phyloP scores from a whole-genome alignment of 768 basidiomycete genomes.

The Suillus variegatus region DNA sequence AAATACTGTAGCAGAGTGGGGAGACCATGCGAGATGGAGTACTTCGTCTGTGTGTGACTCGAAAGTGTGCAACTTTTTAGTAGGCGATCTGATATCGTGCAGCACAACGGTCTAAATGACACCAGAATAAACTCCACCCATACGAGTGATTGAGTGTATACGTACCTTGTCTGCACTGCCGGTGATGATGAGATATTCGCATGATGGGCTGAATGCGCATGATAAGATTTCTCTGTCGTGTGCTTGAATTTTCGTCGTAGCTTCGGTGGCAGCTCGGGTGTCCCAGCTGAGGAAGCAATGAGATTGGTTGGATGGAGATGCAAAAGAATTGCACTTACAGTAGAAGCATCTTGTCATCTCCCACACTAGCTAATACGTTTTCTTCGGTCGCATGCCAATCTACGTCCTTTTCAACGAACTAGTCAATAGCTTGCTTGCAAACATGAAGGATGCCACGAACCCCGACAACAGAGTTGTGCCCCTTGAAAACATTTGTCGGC shows the following conservation, averaged over 20 bases:
- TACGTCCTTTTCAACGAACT: conserved; percentile 66
- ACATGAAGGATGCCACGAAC: conserved; percentile 45
- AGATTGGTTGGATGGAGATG: conserved; percentile 1
- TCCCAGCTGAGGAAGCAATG: conserved; percentile 73
- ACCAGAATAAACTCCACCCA: not conserved
- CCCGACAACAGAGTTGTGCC: conserved; percentile 90
- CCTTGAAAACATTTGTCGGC: conserved; percentile 80
- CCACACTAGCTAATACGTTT: conserved; percentile 89
- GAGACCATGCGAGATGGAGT: conserved; percentile 93
- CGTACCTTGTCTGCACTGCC: conserved; percentile 92
- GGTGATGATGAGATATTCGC: conserved; percentile 79
- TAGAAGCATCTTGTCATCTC: conserved; percentile 93
- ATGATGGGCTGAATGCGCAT: conserved; percentile 86
- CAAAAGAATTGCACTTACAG: conserved; percentile 56
- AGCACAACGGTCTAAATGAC: conserved; percentile 73
- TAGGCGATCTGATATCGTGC: conserved; percentile 81
- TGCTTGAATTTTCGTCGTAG: conserved; percentile 73
- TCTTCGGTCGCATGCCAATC: conserved; percentile 90
- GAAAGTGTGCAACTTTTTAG: conserved; percentile 83
- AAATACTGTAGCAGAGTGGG: conserved; percentile 88
- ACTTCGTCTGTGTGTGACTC: conserved; percentile 95
- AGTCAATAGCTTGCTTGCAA: not conserved
- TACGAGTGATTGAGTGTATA: conserved; percentile 2
- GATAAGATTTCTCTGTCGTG: conserved; percentile 91
- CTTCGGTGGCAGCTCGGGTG: conserved; percentile 70